These are phyloP conservation scores for Polyplosphaeria fusca DNA, from an alignment of 495 filamentous ascomycete species.

Conservation along the genomic window DNA sequence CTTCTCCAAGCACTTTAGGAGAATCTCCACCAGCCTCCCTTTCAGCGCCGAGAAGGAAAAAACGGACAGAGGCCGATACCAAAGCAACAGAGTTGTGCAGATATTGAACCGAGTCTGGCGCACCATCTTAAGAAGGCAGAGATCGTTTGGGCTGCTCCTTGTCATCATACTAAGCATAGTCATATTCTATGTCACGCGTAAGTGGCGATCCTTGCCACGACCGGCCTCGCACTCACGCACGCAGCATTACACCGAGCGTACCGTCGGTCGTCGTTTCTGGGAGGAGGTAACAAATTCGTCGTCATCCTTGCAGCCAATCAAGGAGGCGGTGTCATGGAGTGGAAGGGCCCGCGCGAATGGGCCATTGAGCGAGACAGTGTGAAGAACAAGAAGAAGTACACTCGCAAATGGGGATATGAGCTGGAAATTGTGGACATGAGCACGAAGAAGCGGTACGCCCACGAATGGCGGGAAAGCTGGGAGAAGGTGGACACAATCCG, in stretches of 20 bases:
- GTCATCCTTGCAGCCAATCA: constrained; percentile 92
- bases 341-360: constrained; percentile 97
- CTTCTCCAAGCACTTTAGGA: constrained; percentile 73
- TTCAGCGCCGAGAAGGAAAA: constrained; percentile 77
- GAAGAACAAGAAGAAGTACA: constrained; percentile 88
- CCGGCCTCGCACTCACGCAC: constrained; percentile 12
- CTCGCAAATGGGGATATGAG: constrained; percentile 86
- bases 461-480: constrained; percentile 99
- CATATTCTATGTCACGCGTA: constrained; percentile 67
- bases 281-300: constrained; percentile 86
- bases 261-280: constrained; percentile 57
- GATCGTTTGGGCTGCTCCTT: constrained; percentile 57
- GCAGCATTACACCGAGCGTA: constrained; percentile 48
- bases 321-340: constrained; percentile 97
- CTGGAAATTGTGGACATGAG: constrained; percentile 96
- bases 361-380: constrained; percentile 96
- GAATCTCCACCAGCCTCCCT: constrained; percentile 69
- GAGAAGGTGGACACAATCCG: constrained; percentile 97
- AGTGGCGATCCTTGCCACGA: constrained; percentile 49
- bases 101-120: constrained; percentile 40
- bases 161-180: constrained; percentile 61
- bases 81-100: constrained; percentile 37
- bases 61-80: constrained; percentile 49
- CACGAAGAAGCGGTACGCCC: constrained; percentile 96
- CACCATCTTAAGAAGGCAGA: constrained; percentile 52